Evolutionary conservation across 2,329 filamentous ascomycete species (phyloP).

Genomic region (Clarireedia paspali): DNA sequence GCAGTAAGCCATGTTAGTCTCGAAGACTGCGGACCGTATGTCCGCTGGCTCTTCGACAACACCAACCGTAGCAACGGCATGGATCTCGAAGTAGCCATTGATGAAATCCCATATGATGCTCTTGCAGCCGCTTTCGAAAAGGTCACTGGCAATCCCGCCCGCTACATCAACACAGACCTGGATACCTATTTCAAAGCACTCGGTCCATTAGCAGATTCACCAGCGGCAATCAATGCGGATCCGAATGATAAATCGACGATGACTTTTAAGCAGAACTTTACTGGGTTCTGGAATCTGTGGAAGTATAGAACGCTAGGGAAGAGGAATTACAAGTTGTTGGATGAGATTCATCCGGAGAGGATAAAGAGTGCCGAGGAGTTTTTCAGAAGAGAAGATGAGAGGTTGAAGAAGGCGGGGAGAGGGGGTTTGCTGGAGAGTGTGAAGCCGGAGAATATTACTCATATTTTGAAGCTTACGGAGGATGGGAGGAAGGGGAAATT

Average conservation of each 20-base stretch:
- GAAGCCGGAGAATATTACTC: slow-evolving; percentile 18
- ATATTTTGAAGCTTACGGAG: slow-evolving; percentile 26
- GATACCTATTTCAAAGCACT: slow-evolving; percentile 29
- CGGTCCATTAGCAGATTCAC: slow-evolving; percentile 16
- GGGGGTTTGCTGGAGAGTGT: slow-evolving; percentile 31
- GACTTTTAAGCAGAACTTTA: slow-evolving; percentile 41
- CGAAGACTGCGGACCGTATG: slow-evolving; percentile 40
- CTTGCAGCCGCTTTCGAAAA: slow-evolving; percentile 35
- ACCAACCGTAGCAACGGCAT: slow-evolving; percentile 35
- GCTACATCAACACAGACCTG: slow-evolving; percentile 32
- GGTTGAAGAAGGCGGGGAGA: slow-evolving; percentile 19
- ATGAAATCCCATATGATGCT: slow-evolving; percentile 33
- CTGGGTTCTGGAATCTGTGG: slow-evolving; percentile 43
- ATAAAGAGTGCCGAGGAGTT: slow-evolving; percentile 42
- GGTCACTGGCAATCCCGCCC: slow-evolving; percentile 36
- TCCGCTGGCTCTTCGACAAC: slow-evolving; percentile 42
- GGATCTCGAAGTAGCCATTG: slow-evolving; percentile 38
- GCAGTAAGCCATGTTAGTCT: slow-evolving; percentile 36
- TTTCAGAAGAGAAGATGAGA: slow-evolving; percentile 36
- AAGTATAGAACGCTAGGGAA: slow-evolving; percentile 33
- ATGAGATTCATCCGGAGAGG: slow-evolving; percentile 43
- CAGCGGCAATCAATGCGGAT: slow-evolving; percentile 31
- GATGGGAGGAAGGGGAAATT: slow-evolving; percentile 22
- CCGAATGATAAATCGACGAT: slow-evolving; percentile 31
- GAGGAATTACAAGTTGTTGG: slow-evolving; percentile 41